Evolutionary conservation across 352 stramenopile genomes (phyloP), one percentile per base, ranked within the genome.

Genomic region (Phytophthora citrophthora): DNA sequence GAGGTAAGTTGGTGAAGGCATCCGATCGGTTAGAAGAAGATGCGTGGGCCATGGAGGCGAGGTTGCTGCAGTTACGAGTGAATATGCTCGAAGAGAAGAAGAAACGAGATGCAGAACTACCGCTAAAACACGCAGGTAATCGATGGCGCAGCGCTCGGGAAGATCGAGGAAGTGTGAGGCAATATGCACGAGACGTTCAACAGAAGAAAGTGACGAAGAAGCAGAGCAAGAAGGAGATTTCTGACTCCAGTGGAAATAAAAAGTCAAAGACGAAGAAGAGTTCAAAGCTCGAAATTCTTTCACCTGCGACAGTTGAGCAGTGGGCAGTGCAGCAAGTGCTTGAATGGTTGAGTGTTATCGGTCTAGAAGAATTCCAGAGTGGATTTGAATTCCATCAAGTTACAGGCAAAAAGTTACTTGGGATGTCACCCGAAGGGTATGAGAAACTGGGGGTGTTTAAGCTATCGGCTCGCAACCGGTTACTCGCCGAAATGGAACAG

Each of bases 371-470:
- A 50, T 90, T 77, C 26, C 71, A 89, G 11, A 74, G 69, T 15
- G 68, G 76, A 3, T 93, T 95, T 39, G 86, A 95, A 64, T 95
- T 86, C 24, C 85, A 95, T 47, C 81, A 93, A 61, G 66, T 95
- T n/a, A 84, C 74, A 3, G 86, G 84, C 0, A 52, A 67, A 15
- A 68, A 58, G 12, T 27, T 95, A 5, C 57, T 95, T 0, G 53
- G 50, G 1, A 63, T 93, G 46, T 61, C 72, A n/a, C 23, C 74
- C 2, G 70, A 81, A 15, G 81, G 87, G 26, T 79, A 80, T 18
- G 59, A 66, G 0, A 59, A 78, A 20, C 76, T 93, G n/a, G 79
- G 86, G 0, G 66, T 93, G 11, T 62, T 51, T 8, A 86, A 84
- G 11, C 41, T 90, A 16, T 90, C 76, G 4, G 70, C 74, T 38